Conservation (phyloP, 306 rosid species). For the Hylodesmum podocarpum region DNA sequence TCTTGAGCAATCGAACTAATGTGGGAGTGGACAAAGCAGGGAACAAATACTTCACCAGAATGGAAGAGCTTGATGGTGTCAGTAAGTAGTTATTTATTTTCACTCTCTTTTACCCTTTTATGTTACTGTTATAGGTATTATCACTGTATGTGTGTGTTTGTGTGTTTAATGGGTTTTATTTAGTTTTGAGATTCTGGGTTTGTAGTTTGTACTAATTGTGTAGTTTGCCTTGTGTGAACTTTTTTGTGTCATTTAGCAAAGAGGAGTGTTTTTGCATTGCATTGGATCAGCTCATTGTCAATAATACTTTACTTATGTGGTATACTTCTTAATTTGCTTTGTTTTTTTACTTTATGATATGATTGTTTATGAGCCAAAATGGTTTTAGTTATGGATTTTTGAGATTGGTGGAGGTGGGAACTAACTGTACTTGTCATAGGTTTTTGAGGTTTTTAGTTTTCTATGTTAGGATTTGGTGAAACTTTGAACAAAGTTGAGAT, state of each 20-base stretch:
- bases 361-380: not conserved
- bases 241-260: not conserved
- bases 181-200: constrained; percentile 17
- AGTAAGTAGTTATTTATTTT: constrained; percentile 54
- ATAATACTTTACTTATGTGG: not conserved
- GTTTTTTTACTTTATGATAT: not conserved
- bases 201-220: not conserved
- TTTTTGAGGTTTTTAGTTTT: not conserved
- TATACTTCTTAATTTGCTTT: not conserved
- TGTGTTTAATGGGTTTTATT: not conserved
- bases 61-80: constrained; percentile 70
- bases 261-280: constrained; percentile 21
- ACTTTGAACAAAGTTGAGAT: constrained; percentile 10
- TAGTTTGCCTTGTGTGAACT: not conserved
- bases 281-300: constrained; percentile 6
- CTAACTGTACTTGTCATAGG: not conserved
- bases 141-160: not conserved
- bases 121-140: not conserved
- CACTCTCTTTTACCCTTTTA: not conserved
- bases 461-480: constrained; percentile 4
- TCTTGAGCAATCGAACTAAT: constrained; percentile 48
- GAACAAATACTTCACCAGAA: constrained; percentile 67
- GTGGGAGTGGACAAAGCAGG: constrained; percentile 78
- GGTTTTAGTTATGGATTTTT: not conserved
- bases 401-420: not conserved